Percentiles rank a stretch among this genome's conserved stretches.
Evolutionary conservation across 345 rosid genomes (phyloP).

Genomic region (Brassica juncea): DNA sequence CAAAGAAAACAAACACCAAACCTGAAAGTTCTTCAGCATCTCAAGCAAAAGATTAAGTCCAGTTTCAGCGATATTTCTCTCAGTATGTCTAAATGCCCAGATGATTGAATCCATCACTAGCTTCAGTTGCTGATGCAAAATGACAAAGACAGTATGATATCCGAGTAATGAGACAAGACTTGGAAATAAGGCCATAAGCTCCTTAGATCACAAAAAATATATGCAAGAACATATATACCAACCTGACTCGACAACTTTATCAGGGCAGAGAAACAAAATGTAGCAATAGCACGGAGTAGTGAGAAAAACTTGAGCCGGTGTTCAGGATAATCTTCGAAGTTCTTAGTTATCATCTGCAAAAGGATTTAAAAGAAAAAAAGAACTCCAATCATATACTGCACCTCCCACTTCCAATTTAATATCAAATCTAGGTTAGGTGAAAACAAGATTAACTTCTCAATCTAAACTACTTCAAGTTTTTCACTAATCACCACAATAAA

Average conservation of each 20-base stretch:
- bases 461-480: not conserved
- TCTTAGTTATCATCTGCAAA: slow-evolving; percentile 95
- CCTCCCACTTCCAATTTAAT: slow-evolving; percentile 1
- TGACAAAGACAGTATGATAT: slow-evolving; percentile 7
- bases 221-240: slow-evolving; percentile 34
- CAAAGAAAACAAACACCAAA: slow-evolving; percentile 28
- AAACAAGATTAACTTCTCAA: slow-evolving; percentile 12
- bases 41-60: slow-evolving; percentile 87
- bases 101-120: slow-evolving; percentile 98
- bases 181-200: slow-evolving; percentile 8
- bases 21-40: slow-evolving; percentile 97
- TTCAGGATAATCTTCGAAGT: slow-evolving; percentile 98
- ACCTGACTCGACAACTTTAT: slow-evolving; percentile 94
- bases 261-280: slow-evolving; percentile 90
- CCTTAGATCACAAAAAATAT: slow-evolving; percentile 8
- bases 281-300: slow-evolving; percentile 94
- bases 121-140: slow-evolving; percentile 78
- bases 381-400: slow-evolving; percentile 1
- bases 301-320: slow-evolving; percentile 99
- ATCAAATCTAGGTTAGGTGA: slow-evolving; percentile 6
- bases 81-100: slow-evolving; percentile 99
- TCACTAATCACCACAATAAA: slow-evolving; percentile 1
- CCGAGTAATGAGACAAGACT: slow-evolving; percentile 1
- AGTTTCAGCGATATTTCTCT: slow-evolving; percentile 97
- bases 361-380: not conserved